These are phyloP conservation scores for Botrytis aclada DNA, from an alignment of 2,329 filamentous ascomycete genomes.

Conservation along the genomic window DNA sequence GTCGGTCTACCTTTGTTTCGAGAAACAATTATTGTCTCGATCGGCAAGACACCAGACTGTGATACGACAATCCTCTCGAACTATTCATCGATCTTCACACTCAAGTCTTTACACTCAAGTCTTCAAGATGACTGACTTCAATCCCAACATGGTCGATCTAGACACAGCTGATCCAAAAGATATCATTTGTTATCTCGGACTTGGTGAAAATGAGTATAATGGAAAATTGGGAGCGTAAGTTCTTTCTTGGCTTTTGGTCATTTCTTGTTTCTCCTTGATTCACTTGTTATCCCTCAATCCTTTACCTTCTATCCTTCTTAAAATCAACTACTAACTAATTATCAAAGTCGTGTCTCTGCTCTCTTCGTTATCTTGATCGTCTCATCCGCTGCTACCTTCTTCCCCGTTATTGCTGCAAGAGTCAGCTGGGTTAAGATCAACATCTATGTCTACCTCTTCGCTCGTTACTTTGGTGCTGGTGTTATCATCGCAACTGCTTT, in stretches of 20 bases:
- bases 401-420: constrained; percentile 64
- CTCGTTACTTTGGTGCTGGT: constrained; percentile 68
- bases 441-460: constrained; percentile 63
- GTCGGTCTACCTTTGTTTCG: background rate
- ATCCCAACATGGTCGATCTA: constrained; percentile 42
- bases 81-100: background rate
- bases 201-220: constrained; percentile 51
- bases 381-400: constrained; percentile 57
- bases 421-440: constrained; percentile 56
- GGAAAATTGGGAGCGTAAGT: constrained; percentile 53
- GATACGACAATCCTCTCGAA: background rate
- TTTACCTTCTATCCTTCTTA: background rate
- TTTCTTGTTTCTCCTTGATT: background rate
- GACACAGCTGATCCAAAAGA: constrained; percentile 42
- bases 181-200: constrained; percentile 50
- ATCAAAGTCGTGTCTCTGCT: constrained; percentile 56
- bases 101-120: background rate
- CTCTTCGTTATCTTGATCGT: constrained; percentile 72
- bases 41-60: background rate
- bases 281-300: background rate
- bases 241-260: background rate
- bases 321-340: background rate
- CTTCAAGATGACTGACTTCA: constrained; percentile 14
- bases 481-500: constrained; percentile 77
- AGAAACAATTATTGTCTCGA: background rate